Percentiles rank a stretch among this genome's conserved stretches.
Evolutionary conservation across 495 filamentous ascomycete species (phyloP).

Genomic region (Penicillium odoratum): DNA sequence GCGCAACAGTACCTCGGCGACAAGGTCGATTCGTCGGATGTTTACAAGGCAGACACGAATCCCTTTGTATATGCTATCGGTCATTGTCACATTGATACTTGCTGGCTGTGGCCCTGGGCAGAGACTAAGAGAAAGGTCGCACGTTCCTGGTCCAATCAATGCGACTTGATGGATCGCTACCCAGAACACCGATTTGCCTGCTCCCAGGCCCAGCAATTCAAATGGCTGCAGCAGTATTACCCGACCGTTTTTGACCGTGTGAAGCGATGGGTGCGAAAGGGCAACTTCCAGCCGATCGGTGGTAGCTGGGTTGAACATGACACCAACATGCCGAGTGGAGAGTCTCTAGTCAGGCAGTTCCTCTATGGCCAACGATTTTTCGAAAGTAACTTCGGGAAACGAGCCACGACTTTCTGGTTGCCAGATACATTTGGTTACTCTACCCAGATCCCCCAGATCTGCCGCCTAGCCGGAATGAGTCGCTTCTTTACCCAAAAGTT

Average conservation of each 20-base stretch:
- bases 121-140: constrained; percentile 98
- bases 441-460: constrained; percentile 89
- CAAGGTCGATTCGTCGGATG: constrained; percentile 75
- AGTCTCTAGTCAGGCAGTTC: constrained; percentile 94
- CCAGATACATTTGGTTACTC: constrained; percentile 98
- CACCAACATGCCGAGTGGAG: constrained; percentile 93
- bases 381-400: constrained; percentile 86
- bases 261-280: constrained; percentile 84
- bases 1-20: constrained; percentile 79
- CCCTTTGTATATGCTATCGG: constrained; percentile 85
- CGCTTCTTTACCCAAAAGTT: constrained; percentile 98
- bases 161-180: constrained; percentile 89
- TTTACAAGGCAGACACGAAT: constrained; percentile 73
- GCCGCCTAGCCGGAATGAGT: constrained; percentile 87
- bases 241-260: constrained; percentile 86
- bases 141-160: constrained; percentile 94
- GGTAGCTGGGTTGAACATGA: constrained; percentile 99
- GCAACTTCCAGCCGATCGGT: constrained; percentile 90
- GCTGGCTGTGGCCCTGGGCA: constrained; percentile 99
- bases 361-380: constrained; percentile 93
- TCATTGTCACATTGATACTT: constrained; percentile 96
- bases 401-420: constrained; percentile 91
- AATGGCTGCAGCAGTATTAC: constrained; percentile 91
- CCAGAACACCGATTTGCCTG: constrained; percentile 89
- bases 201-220: constrained; percentile 95